Conservation (phyloP, 352 stramenopile genomes). For the Phytopythium delawarense region DNA sequence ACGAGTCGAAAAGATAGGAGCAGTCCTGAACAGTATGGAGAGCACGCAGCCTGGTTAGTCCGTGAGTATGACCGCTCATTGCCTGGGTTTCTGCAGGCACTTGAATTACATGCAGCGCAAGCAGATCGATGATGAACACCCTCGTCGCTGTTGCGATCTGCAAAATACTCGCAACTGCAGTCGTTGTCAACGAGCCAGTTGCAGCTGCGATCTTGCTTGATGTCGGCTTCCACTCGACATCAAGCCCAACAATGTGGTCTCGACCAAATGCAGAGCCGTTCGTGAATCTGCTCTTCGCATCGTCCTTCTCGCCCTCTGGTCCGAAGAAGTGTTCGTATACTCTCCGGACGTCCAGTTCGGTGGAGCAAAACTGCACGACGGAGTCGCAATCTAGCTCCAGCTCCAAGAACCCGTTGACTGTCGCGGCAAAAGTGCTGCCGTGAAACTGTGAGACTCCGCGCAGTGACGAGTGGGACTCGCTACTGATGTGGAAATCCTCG, state of each 20-base stretch:
- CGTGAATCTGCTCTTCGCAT: no score
- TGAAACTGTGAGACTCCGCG: background rate
- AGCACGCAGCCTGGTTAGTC: background rate
- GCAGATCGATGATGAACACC: constrained; percentile 59
- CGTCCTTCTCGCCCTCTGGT: background rate
- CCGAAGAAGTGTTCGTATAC: constrained; percentile 28
- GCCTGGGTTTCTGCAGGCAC: background rate
- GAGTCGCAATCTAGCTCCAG: constrained; percentile 18
- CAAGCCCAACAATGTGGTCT: constrained; percentile 38
- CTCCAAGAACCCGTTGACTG: constrained; percentile 28
- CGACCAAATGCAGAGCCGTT: background rate
- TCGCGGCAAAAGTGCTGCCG: constrained; percentile 13
- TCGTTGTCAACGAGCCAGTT: constrained; percentile 17
- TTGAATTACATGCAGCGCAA: constrained; percentile 44
- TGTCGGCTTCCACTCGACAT: constrained; percentile 72
- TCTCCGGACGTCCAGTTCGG: constrained; percentile 23
- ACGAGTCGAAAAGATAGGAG: constrained; percentile 40
- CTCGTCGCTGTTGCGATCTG: constrained; percentile 45
- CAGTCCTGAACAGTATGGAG: constrained; percentile 24
- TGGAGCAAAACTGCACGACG: constrained; percentile 37
- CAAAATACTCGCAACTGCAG: constrained; percentile 51
- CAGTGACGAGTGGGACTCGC: constrained; percentile 2
- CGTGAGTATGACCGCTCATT: background rate
- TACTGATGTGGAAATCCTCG: constrained; percentile 22
- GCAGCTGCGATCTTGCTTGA: constrained; percentile 31